Evolutionary conservation across 2,329 filamentous ascomycete species (phyloP).

Genomic region (Xylariaceae sp.): DNA sequence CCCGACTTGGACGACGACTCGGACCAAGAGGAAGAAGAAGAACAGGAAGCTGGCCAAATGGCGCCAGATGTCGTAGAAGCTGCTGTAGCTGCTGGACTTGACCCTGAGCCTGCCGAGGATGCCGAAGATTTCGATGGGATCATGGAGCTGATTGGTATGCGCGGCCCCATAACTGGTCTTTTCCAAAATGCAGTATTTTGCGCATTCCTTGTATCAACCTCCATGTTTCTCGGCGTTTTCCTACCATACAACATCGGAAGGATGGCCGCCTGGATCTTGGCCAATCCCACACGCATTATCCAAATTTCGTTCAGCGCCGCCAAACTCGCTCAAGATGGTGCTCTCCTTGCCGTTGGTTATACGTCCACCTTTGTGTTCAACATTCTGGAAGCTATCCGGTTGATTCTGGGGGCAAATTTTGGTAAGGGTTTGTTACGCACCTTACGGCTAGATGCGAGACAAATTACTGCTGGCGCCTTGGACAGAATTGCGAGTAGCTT

Average conservation of each 20-base stretch:
- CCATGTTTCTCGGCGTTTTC: slow-evolving; percentile 80
- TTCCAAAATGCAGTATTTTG: slow-evolving; percentile 96
- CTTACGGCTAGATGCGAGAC: slow-evolving; percentile 23
- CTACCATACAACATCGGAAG: slow-evolving; percentile 90
- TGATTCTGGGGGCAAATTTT: slow-evolving; percentile 32
- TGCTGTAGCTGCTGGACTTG: slow-evolving; percentile 62
- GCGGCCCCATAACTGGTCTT: slow-evolving; percentile 81
- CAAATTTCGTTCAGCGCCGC: slow-evolving; percentile 66
- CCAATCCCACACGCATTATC: slow-evolving; percentile 72
- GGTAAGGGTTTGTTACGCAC: slow-evolving; percentile 25
- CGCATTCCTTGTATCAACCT: slow-evolving; percentile 80
- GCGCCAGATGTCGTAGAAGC: slow-evolving; percentile 55
- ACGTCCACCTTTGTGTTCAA: slow-evolving; percentile 41
- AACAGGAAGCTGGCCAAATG: slow-evolving; percentile 40
- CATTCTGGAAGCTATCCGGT: slow-evolving; percentile 35
- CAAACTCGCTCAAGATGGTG: slow-evolving; percentile 73
- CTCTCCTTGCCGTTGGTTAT: slow-evolving; percentile 59
- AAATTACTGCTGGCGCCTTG: slow-evolving; percentile 23
- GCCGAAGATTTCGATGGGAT: slow-evolving; percentile 95
- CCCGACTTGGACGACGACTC: slow-evolving; percentile 22
- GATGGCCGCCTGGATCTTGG: slow-evolving; percentile 70
- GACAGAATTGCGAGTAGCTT: slow-evolving; percentile 47
- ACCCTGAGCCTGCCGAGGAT: slow-evolving; percentile 72
- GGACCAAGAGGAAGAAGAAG: slow-evolving; percentile 26
- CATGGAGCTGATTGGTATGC: slow-evolving; percentile 93